These are phyloP conservation scores for Talaromyces sp. DNA, from an alignment of 2,329 filamentous ascomycete species.

Conservation along the genomic window DNA sequence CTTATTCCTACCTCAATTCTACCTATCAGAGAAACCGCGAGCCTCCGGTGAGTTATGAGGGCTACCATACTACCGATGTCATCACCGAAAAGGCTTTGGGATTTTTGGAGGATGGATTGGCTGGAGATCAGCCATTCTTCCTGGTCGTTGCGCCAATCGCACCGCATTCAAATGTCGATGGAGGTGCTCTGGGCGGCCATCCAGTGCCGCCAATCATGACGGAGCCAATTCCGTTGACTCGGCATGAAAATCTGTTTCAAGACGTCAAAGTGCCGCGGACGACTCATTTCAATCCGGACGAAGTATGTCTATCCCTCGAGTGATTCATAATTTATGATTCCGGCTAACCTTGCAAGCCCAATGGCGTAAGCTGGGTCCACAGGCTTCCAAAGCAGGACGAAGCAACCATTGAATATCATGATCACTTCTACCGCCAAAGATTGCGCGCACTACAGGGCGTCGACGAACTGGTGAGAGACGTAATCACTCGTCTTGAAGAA, in stretches of 20 bases:
- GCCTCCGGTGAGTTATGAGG: conserved; percentile 53
- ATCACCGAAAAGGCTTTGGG: conserved; percentile 57
- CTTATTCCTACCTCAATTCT: conserved; percentile 65
- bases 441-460: conserved; percentile 53
- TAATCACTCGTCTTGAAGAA: conserved; percentile 43
- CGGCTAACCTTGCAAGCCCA: conserved; percentile 27
- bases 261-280: conserved; percentile 60
- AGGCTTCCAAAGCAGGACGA: conserved; percentile 45
- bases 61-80: conserved; percentile 58
- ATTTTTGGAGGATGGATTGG: conserved; percentile 60
- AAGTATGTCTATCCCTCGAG: conserved; percentile 31
- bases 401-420: conserved; percentile 50
- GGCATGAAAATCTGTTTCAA: conserved; percentile 62
- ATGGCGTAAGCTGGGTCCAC: conserved; percentile 48
- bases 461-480: conserved; percentile 52
- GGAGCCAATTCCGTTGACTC: conserved; percentile 56
- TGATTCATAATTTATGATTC: not conserved
- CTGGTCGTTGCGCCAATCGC: conserved; percentile 63
- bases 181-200: conserved; percentile 27
- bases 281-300: conserved; percentile 63
- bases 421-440: conserved; percentile 51
- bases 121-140: conserved; percentile 61
- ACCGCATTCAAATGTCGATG: conserved; percentile 59
- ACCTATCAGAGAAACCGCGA: conserved; percentile 61
- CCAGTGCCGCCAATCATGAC: conserved; percentile 35